Evolutionary conservation across 2,329 filamentous ascomycete genomes (phyloP), one percentile per base, ranked within the genome.

Genomic region (Corniculantispora saksenae): DNA sequence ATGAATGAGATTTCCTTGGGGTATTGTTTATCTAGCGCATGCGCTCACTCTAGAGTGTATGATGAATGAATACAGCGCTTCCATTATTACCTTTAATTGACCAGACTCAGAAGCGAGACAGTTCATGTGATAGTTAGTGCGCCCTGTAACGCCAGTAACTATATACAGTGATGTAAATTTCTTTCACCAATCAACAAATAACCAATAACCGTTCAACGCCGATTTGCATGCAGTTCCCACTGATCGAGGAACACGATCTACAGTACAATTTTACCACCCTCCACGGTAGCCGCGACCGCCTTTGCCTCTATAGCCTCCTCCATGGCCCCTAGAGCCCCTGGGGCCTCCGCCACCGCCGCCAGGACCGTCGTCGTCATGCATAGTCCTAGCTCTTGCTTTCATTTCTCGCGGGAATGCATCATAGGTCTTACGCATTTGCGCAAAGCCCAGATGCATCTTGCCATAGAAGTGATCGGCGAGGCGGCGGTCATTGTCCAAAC

Each of bases 371-470:
- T 79, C 72, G 32, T 84, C 83, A 63, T 85, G 82, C 70, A 86
- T 83, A 23, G 82, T 80, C 21, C 87, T 86, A 56, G 84, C 82
- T 32, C 91, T 83, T 1, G 90, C 90, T 74, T 93, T 91, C 78
- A 97, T 84, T 75, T 97, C 93, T 78, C 93, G 93, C 60, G 90
- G 90, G 68, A 99, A 88, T n/a, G 86, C 82, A 64, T 97, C 93
- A 73, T 88, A 93, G 3, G 93, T 95, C 83, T 95, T 97, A 72
- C 95, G 88, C 95, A 99, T 99, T 80, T 97, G 92, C 19, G 95
- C 95, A 76, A 98, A 99, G 0, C 95, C 95, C 65, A 99, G 81
- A 75, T 99, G 95, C 95, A 99, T 99, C 83, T 99, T 99, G 25
- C 95, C 95, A 78, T 97, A 98, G 76, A 99, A 99, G 77, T 99